Evolutionary conservation across 768 basidiomycete species (phyloP).

Genomic region (Lactarius pseudohatsudake): DNA sequence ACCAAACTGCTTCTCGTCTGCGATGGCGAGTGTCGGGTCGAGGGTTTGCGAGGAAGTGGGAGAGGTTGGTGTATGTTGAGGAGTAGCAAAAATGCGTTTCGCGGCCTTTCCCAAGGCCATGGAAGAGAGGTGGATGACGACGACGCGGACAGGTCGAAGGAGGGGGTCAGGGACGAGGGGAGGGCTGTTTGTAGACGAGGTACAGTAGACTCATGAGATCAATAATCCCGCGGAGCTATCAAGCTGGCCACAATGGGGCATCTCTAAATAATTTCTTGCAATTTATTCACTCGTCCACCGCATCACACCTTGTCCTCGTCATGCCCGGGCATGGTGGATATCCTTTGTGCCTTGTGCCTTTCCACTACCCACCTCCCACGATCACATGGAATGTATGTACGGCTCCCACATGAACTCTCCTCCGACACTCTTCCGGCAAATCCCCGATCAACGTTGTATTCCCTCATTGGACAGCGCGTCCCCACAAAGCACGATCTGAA

Average conservation of each 20-base stretch:
- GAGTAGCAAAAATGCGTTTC: slow-evolving; percentile 24
- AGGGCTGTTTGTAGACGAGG: slow-evolving; percentile 2
- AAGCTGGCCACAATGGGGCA: neutral
- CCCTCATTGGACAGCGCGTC: neutral
- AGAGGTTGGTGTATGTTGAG: slow-evolving; percentile 22
- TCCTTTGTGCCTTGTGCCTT: neutral
- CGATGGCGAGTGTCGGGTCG: slow-evolving; percentile 41
- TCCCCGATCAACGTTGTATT: too few relatives aligned
- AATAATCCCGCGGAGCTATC: slow-evolving; percentile 15
- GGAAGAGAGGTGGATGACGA: neutral
- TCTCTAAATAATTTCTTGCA: neutral
- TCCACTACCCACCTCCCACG: neutral
- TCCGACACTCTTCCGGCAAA: too few relatives aligned
- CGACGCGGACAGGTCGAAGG: neutral
- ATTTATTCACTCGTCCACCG: neutral
- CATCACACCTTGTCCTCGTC: neutral
- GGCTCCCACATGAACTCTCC: too few relatives aligned
- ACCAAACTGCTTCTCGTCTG: slow-evolving; percentile 90
- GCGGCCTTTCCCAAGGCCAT: slow-evolving; percentile 26
- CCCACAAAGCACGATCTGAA: neutral
- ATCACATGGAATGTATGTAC: neutral
- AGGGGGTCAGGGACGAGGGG: slow-evolving; percentile 4
- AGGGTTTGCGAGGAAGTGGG: slow-evolving; percentile 9
- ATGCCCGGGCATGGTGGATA: neutral
- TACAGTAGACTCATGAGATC: neutral